phyloP scores from a whole-genome alignment of 2,329 filamentous ascomycete species.

The Stachybotrys echinatus region DNA sequence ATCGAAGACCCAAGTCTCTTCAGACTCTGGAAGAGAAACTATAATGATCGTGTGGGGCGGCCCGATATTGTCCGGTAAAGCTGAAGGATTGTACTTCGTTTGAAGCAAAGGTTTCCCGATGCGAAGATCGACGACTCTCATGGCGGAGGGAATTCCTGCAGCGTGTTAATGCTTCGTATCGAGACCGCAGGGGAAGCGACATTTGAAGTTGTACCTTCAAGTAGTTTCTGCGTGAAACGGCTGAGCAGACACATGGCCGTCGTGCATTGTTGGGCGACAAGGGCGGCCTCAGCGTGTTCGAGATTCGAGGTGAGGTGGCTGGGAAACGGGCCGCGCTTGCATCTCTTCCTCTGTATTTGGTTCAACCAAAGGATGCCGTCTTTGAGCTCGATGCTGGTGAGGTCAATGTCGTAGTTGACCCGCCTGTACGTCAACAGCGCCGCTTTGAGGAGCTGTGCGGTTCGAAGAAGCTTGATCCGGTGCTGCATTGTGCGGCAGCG shows the following conservation, averaged over 20 bases:
- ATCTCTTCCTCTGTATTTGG: neutral
- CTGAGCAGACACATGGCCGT: neutral
- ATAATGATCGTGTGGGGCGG: constrained; percentile 4
- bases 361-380: neutral
- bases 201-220: neutral
- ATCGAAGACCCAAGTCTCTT: constrained; percentile 11
- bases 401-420: neutral
- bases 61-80: neutral
- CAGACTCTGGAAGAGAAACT: neutral
- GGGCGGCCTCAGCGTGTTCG: constrained; percentile 1
- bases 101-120: neutral
- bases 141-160: neutral
- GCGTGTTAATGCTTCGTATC: neutral
- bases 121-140: neutral
- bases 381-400: constrained; percentile 1
- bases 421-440: neutral
- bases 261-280: neutral
- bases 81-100: constrained; percentile 4
- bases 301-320: neutral
- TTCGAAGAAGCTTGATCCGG: constrained; percentile 1
- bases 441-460: neutral
- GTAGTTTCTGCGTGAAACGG: neutral
- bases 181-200: neutral
- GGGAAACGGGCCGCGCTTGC: neutral
- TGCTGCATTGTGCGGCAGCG: constrained; percentile 2